These are phyloP conservation scores for Eragrostis tef DNA, from an alignment of 202 grass and related monocot genomes.

Conservation along the genomic window DNA sequence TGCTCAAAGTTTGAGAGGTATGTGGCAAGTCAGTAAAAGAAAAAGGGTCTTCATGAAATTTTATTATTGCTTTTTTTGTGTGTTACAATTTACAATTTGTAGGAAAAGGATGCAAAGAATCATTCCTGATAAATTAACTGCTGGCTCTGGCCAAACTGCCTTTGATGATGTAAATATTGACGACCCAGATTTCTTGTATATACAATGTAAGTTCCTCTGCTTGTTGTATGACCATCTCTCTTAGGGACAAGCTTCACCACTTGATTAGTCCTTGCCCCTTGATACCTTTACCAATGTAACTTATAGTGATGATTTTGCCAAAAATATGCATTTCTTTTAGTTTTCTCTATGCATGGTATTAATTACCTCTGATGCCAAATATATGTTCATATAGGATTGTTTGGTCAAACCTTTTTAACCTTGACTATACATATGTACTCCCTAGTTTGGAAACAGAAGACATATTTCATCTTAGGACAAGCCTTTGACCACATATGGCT, in stretches of 20 bases:
- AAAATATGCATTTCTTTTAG: slow-evolving; percentile 3
- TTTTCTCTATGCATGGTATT: background rate
- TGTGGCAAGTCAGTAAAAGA: slow-evolving; percentile 2
- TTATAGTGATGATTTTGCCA: background rate
- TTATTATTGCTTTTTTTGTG: slow-evolving; percentile 17
- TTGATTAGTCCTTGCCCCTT: background rate
- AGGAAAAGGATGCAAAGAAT: slow-evolving; percentile 79
- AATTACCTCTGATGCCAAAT: background rate
- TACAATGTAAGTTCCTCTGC: slow-evolving; percentile 79
- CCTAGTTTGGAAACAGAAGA: background rate
- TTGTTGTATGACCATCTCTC: slow-evolving; percentile 29
- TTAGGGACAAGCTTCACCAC: background rate
- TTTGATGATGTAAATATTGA: slow-evolving; percentile 80
- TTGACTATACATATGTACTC: background rate
- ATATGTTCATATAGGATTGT: background rate
- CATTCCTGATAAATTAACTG: slow-evolving; percentile 55
- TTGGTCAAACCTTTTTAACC: background rate
- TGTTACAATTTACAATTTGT: slow-evolving; percentile 53
- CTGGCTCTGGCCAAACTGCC: slow-evolving; percentile 53
- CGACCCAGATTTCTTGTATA: slow-evolving; percentile 89
- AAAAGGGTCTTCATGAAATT: background rate
- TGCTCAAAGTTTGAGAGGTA: slow-evolving; percentile 85
- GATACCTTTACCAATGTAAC: background rate
- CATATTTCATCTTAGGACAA: background rate
- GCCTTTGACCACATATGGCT: background rate